These are phyloP conservation scores for Fistulinella cinereoalba DNA, from an alignment of 1,284 basidiomycete species.

Conservation along the genomic window DNA sequence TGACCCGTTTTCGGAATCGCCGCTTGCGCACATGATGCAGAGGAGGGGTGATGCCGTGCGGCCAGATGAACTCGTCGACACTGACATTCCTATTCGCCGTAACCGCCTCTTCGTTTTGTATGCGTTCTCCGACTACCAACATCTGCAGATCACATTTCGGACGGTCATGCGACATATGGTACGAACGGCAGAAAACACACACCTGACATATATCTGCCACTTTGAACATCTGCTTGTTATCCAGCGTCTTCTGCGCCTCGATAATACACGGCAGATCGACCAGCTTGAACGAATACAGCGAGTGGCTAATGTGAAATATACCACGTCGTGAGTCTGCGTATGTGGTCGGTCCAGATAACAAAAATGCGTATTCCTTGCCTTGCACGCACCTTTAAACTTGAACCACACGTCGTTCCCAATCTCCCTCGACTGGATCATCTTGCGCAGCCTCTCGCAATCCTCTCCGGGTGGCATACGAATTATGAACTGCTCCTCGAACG, in stretches of 20 bases:
- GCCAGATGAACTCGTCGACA: conserved; percentile 96
- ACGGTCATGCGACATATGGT: conserved; percentile 10
- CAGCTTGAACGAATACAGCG: conserved; percentile 85
- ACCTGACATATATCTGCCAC: conserved; percentile 98
- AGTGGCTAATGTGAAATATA: conserved; percentile 83
- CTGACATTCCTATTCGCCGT: conserved; percentile 70
- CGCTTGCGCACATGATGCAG: conserved; percentile 90
- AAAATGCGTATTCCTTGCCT: background rate
- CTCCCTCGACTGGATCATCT: conserved; percentile 79
- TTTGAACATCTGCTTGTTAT: conserved; percentile 97
- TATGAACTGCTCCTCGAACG: conserved; percentile 98
- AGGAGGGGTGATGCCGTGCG: conserved; percentile 94
- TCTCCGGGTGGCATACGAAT: conserved; percentile 86
- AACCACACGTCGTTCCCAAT: conserved; percentile 90
- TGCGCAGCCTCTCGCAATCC: conserved; percentile 73
- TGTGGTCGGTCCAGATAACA: conserved; percentile 8
- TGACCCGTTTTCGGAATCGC: conserved; percentile 88
- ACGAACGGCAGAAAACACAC: conserved; percentile 12
- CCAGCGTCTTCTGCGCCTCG: conserved; percentile 95
- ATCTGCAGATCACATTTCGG: conserved; percentile 51
- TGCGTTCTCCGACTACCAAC: conserved; percentile 80
- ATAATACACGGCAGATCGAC: conserved; percentile 95
- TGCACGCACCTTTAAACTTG: conserved; percentile 87
- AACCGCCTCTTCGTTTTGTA: conserved; percentile 65
- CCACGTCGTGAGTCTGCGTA: conserved; percentile 86